Percentiles rank a stretch among this genome's conserved stretches.
phyloP scores from a whole-genome alignment of 2,329 filamentous ascomycete genomes.

The Alternaria sp. region DNA sequence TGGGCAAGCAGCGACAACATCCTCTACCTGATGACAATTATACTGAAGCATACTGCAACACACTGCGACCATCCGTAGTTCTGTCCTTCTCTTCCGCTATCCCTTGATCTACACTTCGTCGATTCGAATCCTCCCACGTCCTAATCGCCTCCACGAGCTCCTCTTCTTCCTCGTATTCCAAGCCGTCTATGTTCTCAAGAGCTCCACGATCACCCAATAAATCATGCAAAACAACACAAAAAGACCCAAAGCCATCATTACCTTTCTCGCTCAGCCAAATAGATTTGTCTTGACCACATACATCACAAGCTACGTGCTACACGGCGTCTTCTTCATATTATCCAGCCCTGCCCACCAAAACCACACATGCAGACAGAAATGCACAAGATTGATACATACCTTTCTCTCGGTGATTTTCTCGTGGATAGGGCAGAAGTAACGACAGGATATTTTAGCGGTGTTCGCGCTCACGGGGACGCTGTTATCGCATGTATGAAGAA shows the following conservation, averaged over 20 bases:
- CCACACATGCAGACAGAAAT: conserved; percentile 24
- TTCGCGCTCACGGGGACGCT: no score
- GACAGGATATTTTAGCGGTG: no score
- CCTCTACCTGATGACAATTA: background rate
- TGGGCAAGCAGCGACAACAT: background rate
- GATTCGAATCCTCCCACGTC: conserved; percentile 8
- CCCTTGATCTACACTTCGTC: background rate
- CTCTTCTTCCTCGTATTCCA: conserved; percentile 13
- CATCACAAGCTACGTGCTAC: conserved; percentile 28
- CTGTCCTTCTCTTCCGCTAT: background rate
- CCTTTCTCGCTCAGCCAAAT: conserved; percentile 28
- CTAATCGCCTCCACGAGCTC: conserved; percentile 15
- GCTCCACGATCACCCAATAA: no score
- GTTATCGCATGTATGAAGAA: no score
- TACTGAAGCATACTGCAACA: background rate
- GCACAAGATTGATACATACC: conserved; percentile 18
- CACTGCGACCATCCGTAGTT: background rate
- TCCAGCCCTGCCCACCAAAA: conserved; percentile 38
- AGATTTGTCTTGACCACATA: conserved; percentile 30
- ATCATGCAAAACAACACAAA: conserved; percentile 13
- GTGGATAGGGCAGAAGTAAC: no score
- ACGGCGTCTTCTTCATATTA: conserved; percentile 28
- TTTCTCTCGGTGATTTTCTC: no score
- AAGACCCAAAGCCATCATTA: conserved; percentile 27
- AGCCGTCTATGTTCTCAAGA: conserved; percentile 8